Evolutionary conservation across 2,329 filamentous ascomycete genomes (phyloP).

Genomic region (Emergomyces africanus): DNA sequence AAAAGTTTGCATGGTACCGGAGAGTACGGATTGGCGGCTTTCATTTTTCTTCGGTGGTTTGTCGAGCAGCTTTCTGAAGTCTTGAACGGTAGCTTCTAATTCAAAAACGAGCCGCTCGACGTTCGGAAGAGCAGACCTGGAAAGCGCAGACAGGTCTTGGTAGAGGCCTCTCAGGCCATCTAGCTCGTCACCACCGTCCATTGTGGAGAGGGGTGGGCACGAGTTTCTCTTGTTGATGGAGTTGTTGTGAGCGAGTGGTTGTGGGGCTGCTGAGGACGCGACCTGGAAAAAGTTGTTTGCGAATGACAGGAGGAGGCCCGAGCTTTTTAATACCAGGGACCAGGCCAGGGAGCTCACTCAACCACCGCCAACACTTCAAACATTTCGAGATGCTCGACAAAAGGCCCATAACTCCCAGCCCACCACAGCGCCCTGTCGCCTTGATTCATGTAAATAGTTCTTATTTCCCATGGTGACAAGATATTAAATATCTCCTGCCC

Average conservation of each 20-base stretch:
- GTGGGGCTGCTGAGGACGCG: neutral
- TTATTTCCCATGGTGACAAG: neutral
- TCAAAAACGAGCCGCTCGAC: conserved; percentile 54
- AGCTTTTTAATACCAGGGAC: too few relatives aligned
- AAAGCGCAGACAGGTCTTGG: conserved; percentile 66
- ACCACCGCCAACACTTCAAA: too few relatives aligned
- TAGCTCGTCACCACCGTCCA: conserved; percentile 63
- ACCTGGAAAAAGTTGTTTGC: neutral
- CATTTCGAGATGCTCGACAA: too few relatives aligned
- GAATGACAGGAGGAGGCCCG: neutral
- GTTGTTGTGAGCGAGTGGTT: neutral
- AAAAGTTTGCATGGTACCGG: conserved; percentile 39
- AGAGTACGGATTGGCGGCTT: conserved; percentile 58
- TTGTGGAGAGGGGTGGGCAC: conserved; percentile 21
- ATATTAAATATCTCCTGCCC: neutral
- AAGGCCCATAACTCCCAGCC: neutral
- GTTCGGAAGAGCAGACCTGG: conserved; percentile 56
- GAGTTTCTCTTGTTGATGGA: neutral
- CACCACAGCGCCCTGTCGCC: neutral
- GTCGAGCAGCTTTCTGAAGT: conserved; percentile 60
- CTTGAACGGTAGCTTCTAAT: conserved; percentile 53
- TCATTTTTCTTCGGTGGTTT: conserved; percentile 61
- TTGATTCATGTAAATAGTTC: neutral
- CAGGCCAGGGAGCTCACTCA: neutral
- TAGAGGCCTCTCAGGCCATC: conserved; percentile 73